Percentiles rank a stretch among this genome's conserved stretches.
Conservation (phyloP, 352 stramenopile genomes). For the Phytophthora tubulina region DNA sequence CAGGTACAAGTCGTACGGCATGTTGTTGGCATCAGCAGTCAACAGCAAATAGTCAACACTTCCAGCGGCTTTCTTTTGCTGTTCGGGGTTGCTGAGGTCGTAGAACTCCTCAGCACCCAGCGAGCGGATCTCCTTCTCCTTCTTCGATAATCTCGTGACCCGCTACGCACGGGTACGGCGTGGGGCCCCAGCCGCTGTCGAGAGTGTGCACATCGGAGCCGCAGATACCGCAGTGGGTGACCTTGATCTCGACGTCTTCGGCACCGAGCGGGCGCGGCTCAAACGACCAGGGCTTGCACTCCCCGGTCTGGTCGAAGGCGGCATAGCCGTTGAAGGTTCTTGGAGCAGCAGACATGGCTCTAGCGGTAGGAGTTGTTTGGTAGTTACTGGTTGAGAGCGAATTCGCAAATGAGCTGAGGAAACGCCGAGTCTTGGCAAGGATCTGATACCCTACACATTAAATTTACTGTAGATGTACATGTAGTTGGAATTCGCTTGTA, state of each 20-base stretch:
- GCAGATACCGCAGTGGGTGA: too few relatives aligned
- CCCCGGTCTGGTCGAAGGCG: slow-evolving; percentile 1
- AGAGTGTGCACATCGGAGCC: too few relatives aligned
- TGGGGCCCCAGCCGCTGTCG: too few relatives aligned
- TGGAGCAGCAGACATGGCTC: background rate
- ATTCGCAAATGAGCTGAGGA: slow-evolving; percentile 13
- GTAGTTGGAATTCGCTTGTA: too few relatives aligned
- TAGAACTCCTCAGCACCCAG: slow-evolving; percentile 30
- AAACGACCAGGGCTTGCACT: background rate
- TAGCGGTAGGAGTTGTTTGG: background rate
- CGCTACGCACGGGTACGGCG: too few relatives aligned
- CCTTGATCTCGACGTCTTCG: too few relatives aligned
- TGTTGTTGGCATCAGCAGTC: slow-evolving; percentile 65
- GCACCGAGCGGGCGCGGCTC: too few relatives aligned
- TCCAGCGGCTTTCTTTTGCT: slow-evolving; percentile 27
- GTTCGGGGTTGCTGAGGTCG: slow-evolving; percentile 20
- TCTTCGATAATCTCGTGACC: background rate
- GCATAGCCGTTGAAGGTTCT: slow-evolving; percentile 1
- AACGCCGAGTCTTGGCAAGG: background rate
- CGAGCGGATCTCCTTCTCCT: slow-evolving; percentile 26
- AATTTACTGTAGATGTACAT: too few relatives aligned
- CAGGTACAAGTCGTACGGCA: slow-evolving; percentile 59
- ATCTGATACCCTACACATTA: too few relatives aligned
- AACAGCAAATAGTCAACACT: slow-evolving; percentile 75
- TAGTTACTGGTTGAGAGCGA: slow-evolving; percentile 1